Evolutionary conservation across 805 yeast genomes (phyloP).

Genomic region (Schwanniomyces polymorphus): DNA sequence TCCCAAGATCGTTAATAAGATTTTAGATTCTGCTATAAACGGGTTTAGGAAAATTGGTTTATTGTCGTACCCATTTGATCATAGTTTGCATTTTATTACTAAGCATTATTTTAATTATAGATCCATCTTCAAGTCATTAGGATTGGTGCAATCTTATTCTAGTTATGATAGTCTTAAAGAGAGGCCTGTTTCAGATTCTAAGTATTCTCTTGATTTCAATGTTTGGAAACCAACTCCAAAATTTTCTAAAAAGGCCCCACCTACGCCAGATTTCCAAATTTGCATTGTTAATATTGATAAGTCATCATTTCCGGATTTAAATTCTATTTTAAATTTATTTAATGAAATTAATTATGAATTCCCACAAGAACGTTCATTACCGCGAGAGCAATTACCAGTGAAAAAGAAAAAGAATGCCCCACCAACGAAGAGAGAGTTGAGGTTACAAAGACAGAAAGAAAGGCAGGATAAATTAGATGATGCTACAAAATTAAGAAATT

Average conservation of each 20-base stretch:
- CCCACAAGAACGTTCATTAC: not conserved
- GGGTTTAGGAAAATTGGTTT: constrained; percentile 9
- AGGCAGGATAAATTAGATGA: constrained; percentile 26
- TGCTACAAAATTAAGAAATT: constrained; percentile 20
- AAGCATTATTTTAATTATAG: constrained; percentile 28
- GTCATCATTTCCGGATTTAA: constrained; percentile 45
- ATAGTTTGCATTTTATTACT: constrained; percentile 15
- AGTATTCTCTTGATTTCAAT: constrained; percentile 48
- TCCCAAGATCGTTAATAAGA: not conserved
- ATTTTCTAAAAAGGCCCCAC: constrained; percentile 71
- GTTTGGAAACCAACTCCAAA: constrained; percentile 83
- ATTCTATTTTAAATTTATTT: constrained; percentile 37
- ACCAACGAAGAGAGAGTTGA: constrained; percentile 25
- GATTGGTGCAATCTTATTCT: constrained; percentile 15
- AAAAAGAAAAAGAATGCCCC: constrained; percentile 13
- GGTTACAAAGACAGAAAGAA: constrained; percentile 21
- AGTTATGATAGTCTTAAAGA: constrained; percentile 10
- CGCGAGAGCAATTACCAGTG: not conserved
- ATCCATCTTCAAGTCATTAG: constrained; percentile 19
- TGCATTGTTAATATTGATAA: constrained; percentile 52
- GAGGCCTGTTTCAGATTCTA: constrained; percentile 2
- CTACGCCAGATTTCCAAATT: constrained; percentile 73
- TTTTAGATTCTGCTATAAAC: not conserved
- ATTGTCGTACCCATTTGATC: constrained; percentile 11
- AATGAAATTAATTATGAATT: constrained; percentile 11